A percentile compares a stretch with the other conserved stretches of the same genome.
phyloP scores from a whole-genome alignment of 805 yeast species.

The Metschnikowia amazonensis region DNA sequence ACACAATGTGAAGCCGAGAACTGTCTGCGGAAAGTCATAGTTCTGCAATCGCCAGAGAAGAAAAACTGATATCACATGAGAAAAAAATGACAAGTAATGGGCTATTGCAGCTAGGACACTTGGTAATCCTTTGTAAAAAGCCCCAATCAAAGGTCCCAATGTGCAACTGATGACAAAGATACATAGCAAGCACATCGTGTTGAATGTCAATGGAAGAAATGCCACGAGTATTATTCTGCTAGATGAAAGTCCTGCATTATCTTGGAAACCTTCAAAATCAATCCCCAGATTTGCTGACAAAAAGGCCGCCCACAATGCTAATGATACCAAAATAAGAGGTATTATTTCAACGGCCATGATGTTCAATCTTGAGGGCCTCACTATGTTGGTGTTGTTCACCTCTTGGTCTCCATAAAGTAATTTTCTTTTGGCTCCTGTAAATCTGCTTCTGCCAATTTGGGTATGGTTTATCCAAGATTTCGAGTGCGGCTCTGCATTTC shows the following conservation, averaged over 20 bases:
- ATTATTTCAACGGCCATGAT: constrained; percentile 39
- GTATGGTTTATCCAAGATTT: constrained; percentile 15
- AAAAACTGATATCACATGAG: constrained; percentile 52
- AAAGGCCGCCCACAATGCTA: constrained; percentile 43
- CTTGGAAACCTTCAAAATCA: constrained; percentile 42
- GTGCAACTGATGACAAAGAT: constrained; percentile 42
- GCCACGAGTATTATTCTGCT: constrained; percentile 44
- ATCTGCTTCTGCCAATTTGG: constrained; percentile 13
- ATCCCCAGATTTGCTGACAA: constrained; percentile 45
- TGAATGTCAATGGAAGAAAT: constrained; percentile 45
- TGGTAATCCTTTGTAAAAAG: constrained; percentile 45
- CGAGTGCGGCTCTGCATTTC: constrained; percentile 6
- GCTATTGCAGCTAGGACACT: constrained; percentile 45
- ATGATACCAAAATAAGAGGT: constrained; percentile 33
- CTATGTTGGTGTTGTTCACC: constrained; percentile 40
- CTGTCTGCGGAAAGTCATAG: constrained; percentile 56
- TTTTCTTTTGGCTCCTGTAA: constrained; percentile 15
- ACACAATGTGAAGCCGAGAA: constrained; percentile 58
- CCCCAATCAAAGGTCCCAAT: constrained; percentile 47
- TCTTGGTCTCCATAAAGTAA: constrained; percentile 28
- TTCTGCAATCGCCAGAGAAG: constrained; percentile 65
- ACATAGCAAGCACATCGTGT: constrained; percentile 37
- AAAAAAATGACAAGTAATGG: constrained; percentile 23
- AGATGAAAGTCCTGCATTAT: constrained; percentile 18
- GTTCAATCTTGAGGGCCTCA: constrained; percentile 47